Conservation (phyloP, 352 stramenopile genomes). For the Globisporangium middletonii region DNA sequence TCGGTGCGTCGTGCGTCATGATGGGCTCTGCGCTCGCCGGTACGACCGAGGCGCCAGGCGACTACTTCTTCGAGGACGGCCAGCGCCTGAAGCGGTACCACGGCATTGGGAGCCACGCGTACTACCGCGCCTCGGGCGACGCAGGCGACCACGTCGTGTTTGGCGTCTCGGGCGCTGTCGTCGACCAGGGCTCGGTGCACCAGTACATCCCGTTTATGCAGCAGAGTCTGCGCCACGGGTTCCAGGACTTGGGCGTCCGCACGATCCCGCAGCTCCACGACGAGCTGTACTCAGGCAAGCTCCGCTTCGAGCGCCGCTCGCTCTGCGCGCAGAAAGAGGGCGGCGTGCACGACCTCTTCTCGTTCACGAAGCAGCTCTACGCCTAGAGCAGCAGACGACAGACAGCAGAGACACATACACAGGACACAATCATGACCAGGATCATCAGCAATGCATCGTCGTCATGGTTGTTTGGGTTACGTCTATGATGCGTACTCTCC, state of each 20-base stretch:
- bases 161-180: slow-evolving; percentile 95
- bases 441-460: too few species aligned
- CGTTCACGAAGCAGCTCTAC: slow-evolving; percentile 90
- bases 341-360: slow-evolving; percentile 96
- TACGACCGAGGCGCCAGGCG: slow-evolving; percentile 96
- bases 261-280: slow-evolving; percentile 84
- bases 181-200: slow-evolving; percentile 97
- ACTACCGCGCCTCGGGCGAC: slow-evolving; percentile 45
- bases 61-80: slow-evolving; percentile 99
- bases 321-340: slow-evolving; percentile 97
- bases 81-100: slow-evolving; percentile 98
- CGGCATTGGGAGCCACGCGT: slow-evolving; percentile 97
- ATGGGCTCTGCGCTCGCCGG: slow-evolving; percentile 97
- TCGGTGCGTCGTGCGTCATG: slow-evolving; percentile 97
- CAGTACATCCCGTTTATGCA: slow-evolving; percentile 98
- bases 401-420: too few species aligned
- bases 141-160: slow-evolving; percentile 94
- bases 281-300: slow-evolving; percentile 54
- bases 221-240: slow-evolving; percentile 95
- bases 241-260: slow-evolving; percentile 94
- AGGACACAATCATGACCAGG: too few species aligned
- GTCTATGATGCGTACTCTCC: too few species aligned
- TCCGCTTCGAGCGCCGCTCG: slow-evolving; percentile 96
- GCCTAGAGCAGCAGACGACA: slow-evolving; percentile 17
- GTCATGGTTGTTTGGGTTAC: too few species aligned